These are phyloP conservation scores for Antitrichia curtipendula DNA, from an alignment of 225 moss, liverwort and hornwort genomes.

Conservation along the genomic window DNA sequence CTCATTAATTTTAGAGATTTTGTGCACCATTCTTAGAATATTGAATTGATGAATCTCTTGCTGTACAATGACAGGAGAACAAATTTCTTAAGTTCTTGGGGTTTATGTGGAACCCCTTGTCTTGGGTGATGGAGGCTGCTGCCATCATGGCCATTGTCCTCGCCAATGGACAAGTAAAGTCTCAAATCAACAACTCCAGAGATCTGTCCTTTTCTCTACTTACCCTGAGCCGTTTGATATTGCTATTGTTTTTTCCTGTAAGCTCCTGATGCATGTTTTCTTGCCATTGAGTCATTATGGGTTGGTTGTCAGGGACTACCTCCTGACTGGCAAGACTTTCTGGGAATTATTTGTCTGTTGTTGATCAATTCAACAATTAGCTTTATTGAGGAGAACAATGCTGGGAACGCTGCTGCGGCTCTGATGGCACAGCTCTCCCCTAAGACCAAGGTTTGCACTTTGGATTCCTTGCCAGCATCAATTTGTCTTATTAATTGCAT, in stretches of 20 bases:
- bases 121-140: constrained; percentile 62
- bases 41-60: not conserved
- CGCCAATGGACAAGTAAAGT: constrained; percentile 35
- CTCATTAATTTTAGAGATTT: not conserved
- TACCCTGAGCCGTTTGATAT: not conserved
- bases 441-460: constrained; percentile 32
- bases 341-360: constrained; percentile 29
- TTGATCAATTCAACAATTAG: constrained; percentile 47
- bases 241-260: not conserved
- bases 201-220: not conserved
- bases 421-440: constrained; percentile 56
- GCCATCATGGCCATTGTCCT: constrained; percentile 46
- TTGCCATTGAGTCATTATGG: not conserved
- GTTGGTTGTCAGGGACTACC: constrained; percentile 12
- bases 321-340: constrained; percentile 52
- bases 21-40: not conserved
- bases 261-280: not conserved
- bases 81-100: constrained; percentile 46
- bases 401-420: constrained; percentile 54
- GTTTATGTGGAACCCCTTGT: constrained; percentile 70
- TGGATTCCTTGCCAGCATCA: not conserved
- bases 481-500: too few relatives aligned
- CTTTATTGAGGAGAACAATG: constrained; percentile 54
- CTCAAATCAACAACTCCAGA: not conserved
- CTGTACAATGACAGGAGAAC: constrained; percentile 18